phyloP scores from a whole-genome alignment of 176 grass and related monocot species.

The Oryza meyeriana region DNA sequence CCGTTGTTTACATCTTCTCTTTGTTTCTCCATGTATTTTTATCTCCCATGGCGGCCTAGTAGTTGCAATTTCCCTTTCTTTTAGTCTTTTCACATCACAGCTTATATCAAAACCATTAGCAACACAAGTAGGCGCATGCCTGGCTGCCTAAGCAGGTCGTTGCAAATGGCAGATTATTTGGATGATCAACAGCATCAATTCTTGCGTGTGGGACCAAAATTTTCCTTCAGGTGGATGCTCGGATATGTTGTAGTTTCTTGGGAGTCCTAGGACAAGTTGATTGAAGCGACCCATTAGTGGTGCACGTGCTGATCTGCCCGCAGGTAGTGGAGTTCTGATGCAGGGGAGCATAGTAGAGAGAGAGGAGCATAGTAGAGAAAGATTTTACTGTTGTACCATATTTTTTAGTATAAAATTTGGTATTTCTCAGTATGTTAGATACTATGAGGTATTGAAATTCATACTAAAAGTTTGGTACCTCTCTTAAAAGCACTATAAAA shows the following conservation, averaged over 20 bases:
- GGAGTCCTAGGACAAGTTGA: background rate
- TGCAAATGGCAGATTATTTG: background rate
- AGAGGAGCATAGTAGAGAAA: no score
- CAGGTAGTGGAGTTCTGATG: background rate
- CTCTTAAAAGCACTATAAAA: no score
- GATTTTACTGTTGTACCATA: no score
- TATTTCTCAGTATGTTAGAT: no score
- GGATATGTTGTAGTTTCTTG: background rate
- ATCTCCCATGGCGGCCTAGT: constrained; percentile 1
- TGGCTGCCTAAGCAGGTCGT: no score
- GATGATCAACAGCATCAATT: background rate
- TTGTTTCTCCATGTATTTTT: background rate
- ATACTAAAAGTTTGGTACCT: no score
- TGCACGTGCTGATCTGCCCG: background rate
- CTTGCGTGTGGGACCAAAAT: background rate
- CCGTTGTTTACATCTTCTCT: constrained; percentile 3
- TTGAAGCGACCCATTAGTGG: background rate
- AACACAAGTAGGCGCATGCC: background rate
- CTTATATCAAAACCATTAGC: background rate
- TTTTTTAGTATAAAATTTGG: no score
- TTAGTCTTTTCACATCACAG: background rate
- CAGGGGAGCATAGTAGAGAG: no score
- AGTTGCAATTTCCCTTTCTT: background rate
- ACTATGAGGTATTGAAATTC: no score
- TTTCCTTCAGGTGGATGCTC: background rate